Conservation (phyloP, 192 early-diverging fungal species). For the Lobosporangium transversale region DNA sequence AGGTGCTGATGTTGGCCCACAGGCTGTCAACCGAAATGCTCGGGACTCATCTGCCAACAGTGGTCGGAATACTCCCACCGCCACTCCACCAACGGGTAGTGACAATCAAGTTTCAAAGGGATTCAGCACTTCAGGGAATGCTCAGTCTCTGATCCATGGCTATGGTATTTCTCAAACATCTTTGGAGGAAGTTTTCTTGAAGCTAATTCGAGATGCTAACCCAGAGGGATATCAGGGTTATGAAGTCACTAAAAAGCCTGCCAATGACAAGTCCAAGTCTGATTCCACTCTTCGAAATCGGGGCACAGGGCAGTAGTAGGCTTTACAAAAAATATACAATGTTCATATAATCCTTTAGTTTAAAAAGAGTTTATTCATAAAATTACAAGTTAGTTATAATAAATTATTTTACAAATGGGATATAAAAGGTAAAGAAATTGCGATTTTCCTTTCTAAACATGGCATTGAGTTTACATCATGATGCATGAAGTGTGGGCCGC, state of each 20-base stretch:
- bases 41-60: constrained; percentile 32
- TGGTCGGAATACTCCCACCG: constrained; percentile 27
- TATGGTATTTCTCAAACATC: constrained; percentile 77
- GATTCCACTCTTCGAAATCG: constrained; percentile 33
- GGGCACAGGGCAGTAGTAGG: constrained; percentile 5
- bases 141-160: constrained; percentile 21
- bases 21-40: constrained; percentile 5
- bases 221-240: constrained; percentile 57
- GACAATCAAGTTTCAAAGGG: not conserved
- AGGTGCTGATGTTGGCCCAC: constrained; percentile 39
- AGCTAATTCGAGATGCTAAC: constrained; percentile 57
- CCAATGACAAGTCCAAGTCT: constrained; percentile 26
- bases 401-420: not conserved
- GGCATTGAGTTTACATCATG: no score
- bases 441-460: no score
- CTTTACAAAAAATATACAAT: not conserved
- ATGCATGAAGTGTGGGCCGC: no score
- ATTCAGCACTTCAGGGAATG: not conserved
- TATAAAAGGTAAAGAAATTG: no score
- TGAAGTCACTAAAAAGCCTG: constrained; percentile 17
- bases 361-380: not conserved
- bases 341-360: not conserved
- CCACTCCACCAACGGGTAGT: not conserved
- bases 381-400: not conserved
- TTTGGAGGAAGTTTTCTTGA: constrained; percentile 79